Evolutionary conservation across 1,139 yeast species (phyloP), one percentile per base, ranked within the genome.

Genomic region (Lodderomyces orthopsilosis): DNA sequence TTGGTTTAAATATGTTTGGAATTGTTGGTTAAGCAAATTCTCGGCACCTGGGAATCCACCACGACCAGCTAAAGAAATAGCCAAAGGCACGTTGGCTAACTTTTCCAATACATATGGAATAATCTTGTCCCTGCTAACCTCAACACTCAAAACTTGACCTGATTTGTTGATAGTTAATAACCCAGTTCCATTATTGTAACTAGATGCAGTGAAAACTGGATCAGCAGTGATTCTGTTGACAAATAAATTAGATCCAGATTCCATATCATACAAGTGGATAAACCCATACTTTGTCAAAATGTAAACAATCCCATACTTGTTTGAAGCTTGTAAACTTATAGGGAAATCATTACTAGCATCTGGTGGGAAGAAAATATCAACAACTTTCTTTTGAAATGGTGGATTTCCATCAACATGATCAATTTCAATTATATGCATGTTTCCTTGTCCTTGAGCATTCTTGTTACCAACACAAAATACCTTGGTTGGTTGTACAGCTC

Each of bases 11-110:
- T 85, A 78, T 59, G 81, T 83, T 62, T 90, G 95, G 68, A 94
- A 94, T 66, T 91, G 98, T 66, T 91, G 96, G 47, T 79, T 73
- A 67, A 94, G 91, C 51, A 94, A 76, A 58, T 83, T 84, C 63
- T 93, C 98, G 38, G 98, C 98, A 51, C 98, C 99, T 40, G 96
- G 94, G 63, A 94, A 79, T 1, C 96, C 96, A 59, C 97, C 97
- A 66, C 98, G 86, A 8, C 96, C 81, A 17, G 98, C 95, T 52
- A 94, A 79, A 8, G 93, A 77, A 50, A 94, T 74, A 2, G 98
- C 98, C 57, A 94, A 75, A 23, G 86, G 79, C 24, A 93, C 89
- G 59, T 94, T 93, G 43, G 93, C 81, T 52, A 93, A 77, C 63
- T 89, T 89, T 56, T 85, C 85, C 64, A 93, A 75, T 40, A 94